Base-by-base conservation (phyloP, 768 basidiomycete genomes). In the Pisolithus orientalis region DNA sequence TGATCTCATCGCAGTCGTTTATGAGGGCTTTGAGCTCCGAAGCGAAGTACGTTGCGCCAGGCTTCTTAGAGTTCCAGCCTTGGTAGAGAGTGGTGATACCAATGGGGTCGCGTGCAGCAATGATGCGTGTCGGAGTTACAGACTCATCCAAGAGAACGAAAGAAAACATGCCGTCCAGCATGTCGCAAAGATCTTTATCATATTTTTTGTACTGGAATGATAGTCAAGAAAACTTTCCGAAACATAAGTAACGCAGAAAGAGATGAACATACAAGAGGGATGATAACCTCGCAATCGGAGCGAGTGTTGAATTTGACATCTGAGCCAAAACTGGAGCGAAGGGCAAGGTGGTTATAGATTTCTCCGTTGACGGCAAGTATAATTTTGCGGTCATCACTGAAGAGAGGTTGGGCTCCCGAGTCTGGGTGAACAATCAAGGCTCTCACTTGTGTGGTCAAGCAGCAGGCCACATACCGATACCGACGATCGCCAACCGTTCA, bases 31-130 rank as follows among this genome's bases (percentile, higher is more conserved):
- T 99, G 64, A 99, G 84, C 71, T 99, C 96, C 2, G 94, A 97
- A 3, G 96, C 84, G 66, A 99, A 99, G 73, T 83, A 98, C 48
- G 89, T 80, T 37, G 81, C 82, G 39, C 87, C 89, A 5, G 95
- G 94, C 28, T 78, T 75, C 39, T 81, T 79, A 1, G 92, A 92
- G 70, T 76, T 83, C 89, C 89, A 93, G 39, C 96, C 96, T 72
- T 95, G 94, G 71, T 98, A 99, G 8, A 99, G 77, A n/a, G 96
- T 97, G 47, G 96, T 98, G 67, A 98, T 92, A 24, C 96, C 96
- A 63, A 99, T 85, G 25, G 96, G 94, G 66, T 99, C 96, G 37
- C 96, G 89, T 5, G 94, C 93, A 54, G 94, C 96, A 62, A 99
- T 93, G 55, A 99, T 75, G 50, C 95, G 83, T 24, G 92, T 78